phyloP scores from a whole-genome alignment of 1,284 basidiomycete species.

The Neolentinus lepideus region DNA sequence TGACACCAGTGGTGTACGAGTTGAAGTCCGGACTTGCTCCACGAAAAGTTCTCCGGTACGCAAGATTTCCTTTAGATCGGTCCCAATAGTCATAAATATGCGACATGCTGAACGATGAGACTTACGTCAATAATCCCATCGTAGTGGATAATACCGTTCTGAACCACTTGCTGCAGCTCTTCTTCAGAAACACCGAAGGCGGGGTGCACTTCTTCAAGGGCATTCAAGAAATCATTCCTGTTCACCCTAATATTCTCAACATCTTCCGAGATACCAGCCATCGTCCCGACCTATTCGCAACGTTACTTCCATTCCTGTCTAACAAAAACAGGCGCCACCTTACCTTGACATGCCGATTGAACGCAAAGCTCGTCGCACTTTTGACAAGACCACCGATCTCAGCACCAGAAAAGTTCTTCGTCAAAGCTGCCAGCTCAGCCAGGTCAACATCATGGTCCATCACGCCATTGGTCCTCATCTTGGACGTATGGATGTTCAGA shows the following conservation, averaged over 20 bases:
- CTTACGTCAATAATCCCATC: slow-evolving; percentile 68
- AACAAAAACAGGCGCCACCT: background rate
- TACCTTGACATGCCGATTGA: slow-evolving; percentile 94
- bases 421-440: slow-evolving; percentile 73
- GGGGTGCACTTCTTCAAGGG: slow-evolving; percentile 92
- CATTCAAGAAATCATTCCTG: slow-evolving; percentile 83
- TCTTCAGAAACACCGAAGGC: slow-evolving; percentile 98
- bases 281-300: slow-evolving; percentile 69
- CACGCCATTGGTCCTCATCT: slow-evolving; percentile 90
- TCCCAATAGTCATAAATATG: slow-evolving; percentile 8
- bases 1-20: slow-evolving; percentile 89
- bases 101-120: slow-evolving; percentile 15
- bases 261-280: slow-evolving; percentile 95
- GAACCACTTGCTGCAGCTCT: slow-evolving; percentile 89
- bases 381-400: slow-evolving; percentile 96
- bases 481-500: slow-evolving; percentile 90
- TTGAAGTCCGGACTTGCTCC: slow-evolving; percentile 90
- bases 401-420: slow-evolving; percentile 98
- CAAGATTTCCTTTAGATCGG: slow-evolving; percentile 61
- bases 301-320: background rate
- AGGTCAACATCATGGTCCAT: slow-evolving; percentile 90
- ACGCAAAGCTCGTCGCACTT: slow-evolving; percentile 96
- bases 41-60: slow-evolving; percentile 91
- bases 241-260: slow-evolving; percentile 92
- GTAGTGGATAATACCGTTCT: slow-evolving; percentile 97